A percentile compares a stretch with the other conserved stretches of the same genome.
Conservation (phyloP, 2,329 filamentous ascomycete genomes). For the Aspergillus fischeri region DNA sequence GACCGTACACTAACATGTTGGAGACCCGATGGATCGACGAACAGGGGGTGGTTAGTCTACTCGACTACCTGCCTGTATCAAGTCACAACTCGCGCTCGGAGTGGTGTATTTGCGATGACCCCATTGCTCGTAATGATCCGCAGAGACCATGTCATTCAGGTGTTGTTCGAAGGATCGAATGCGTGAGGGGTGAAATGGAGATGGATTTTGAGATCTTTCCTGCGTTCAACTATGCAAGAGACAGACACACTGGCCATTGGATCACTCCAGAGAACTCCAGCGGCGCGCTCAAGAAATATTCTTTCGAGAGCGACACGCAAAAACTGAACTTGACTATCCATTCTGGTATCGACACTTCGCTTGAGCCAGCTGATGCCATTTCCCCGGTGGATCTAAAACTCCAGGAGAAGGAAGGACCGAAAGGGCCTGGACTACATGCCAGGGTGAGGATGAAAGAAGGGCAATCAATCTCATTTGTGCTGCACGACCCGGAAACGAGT, state of each 20-base stretch:
- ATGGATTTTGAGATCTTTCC: constrained; percentile 69
- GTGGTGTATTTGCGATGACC: constrained; percentile 32
- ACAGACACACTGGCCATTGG: constrained; percentile 47
- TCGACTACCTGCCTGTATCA: constrained; percentile 73
- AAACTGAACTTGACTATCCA: constrained; percentile 65
- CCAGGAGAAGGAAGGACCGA: constrained; percentile 48
- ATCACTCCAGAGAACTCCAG: constrained; percentile 26
- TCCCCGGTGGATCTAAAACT: constrained; percentile 56
- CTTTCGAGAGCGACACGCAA: constrained; percentile 58
- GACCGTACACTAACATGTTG: constrained; percentile 69
- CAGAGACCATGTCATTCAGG: constrained; percentile 22
- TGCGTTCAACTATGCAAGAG: constrained; percentile 65
- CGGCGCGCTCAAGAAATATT: constrained; percentile 36
- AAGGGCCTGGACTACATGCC: constrained; percentile 61
- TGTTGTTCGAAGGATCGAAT: constrained; percentile 66
- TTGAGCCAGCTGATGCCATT: constrained; percentile 39
- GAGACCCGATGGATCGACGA: constrained; percentile 76
- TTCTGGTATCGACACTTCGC: constrained; percentile 52
- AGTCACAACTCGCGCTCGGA: constrained; percentile 47
- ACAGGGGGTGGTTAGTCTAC: constrained; percentile 66
- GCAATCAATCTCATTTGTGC: constrained; percentile 64
- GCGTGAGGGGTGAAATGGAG: constrained; percentile 62
- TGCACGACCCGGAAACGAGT: constrained; percentile 58
- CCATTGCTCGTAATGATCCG: constrained; percentile 27
- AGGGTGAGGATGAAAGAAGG: constrained; percentile 60